These are phyloP conservation scores for Fusarium lateritium DNA, from an alignment of 2,329 filamentous ascomycete species.

Conservation along the genomic window DNA sequence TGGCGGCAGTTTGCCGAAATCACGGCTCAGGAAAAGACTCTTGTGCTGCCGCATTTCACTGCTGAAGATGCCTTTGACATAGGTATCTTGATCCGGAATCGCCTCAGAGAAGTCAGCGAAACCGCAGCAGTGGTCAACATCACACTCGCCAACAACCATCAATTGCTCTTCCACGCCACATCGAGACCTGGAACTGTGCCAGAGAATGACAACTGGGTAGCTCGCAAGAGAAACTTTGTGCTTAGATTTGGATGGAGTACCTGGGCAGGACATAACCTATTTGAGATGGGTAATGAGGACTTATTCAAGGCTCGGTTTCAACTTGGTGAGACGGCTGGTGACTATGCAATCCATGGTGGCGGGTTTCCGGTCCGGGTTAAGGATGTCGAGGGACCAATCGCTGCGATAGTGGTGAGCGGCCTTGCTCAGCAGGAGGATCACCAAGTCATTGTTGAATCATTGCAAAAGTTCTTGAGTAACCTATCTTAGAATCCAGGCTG, in stretches of 20 bases:
- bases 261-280: slow-evolving; percentile 2
- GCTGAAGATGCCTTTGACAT: slow-evolving; percentile 9
- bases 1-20: slow-evolving; percentile 4
- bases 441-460: slow-evolving; percentile 6
- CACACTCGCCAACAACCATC: slow-evolving; percentile 4
- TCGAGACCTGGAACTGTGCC: slow-evolving; percentile 3
- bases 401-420: slow-evolving; percentile 4
- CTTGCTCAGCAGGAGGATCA: slow-evolving; percentile 8
- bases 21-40: slow-evolving; percentile 3
- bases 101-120: slow-evolving; percentile 1
- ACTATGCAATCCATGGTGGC: slow-evolving; percentile 6
- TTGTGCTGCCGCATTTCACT: slow-evolving; percentile 5
- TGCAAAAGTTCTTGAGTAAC: neutral
- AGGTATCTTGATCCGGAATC: slow-evolving; percentile 4
- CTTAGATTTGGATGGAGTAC: slow-evolving; percentile 6
- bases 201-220: slow-evolving; percentile 7
- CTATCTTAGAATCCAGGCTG: neutral
- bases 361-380: slow-evolving; percentile 1
- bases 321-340: slow-evolving; percentile 3
- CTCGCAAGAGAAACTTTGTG: slow-evolving; percentile 7
- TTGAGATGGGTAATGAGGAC: slow-evolving; percentile 7
- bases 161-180: slow-evolving; percentile 6
- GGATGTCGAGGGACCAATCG: slow-evolving; percentile 1
- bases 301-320: slow-evolving; percentile 6
- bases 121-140: slow-evolving; percentile 5